phyloP scores from a whole-genome alignment of 2,329 filamentous ascomycete genomes.

The Pseudocercospora crystallina region DNA sequence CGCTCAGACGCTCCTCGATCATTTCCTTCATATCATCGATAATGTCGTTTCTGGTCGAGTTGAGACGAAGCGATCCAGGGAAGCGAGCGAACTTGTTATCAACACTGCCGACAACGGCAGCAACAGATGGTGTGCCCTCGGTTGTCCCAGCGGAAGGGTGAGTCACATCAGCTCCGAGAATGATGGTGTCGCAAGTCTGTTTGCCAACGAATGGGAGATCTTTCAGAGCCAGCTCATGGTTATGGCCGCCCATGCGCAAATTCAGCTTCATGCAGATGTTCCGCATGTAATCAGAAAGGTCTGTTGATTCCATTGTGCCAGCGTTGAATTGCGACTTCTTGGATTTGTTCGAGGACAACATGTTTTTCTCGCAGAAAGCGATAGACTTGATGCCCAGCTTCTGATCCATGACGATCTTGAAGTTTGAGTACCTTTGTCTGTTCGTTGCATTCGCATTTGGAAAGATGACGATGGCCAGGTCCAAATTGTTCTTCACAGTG shows the following conservation, averaged over 20 bases:
- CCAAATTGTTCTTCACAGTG: too few relatives aligned
- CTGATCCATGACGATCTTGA: constrained; percentile 15
- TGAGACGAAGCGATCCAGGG: constrained; percentile 41
- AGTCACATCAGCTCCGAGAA: constrained; percentile 46
- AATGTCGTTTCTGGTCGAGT: constrained; percentile 24
- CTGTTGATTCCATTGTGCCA: background rate
- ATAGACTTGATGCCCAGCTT: constrained; percentile 10
- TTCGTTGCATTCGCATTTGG: background rate
- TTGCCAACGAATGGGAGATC: background rate
- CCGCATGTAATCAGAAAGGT: constrained; percentile 13
- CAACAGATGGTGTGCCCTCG: constrained; percentile 39
- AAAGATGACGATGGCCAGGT: background rate
- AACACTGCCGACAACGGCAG: constrained; percentile 42
- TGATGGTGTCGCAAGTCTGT: background rate
- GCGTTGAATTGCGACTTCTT: background rate
- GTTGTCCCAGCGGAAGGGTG: constrained; percentile 37
- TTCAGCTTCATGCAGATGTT: constrained; percentile 23
- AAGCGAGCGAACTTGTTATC: constrained; percentile 35
- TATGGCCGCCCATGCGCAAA: constrained; percentile 10
- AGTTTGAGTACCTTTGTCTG: constrained; percentile 6
- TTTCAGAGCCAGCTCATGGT: constrained; percentile 11
- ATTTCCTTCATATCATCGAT: constrained; percentile 31
- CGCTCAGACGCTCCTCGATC: constrained; percentile 28
- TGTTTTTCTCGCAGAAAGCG: constrained; percentile 5
- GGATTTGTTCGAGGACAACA: constrained; percentile 4